phyloP scores from a whole-genome alignment of 2,329 filamentous ascomycete species.

The Fusarium anguioides region DNA sequence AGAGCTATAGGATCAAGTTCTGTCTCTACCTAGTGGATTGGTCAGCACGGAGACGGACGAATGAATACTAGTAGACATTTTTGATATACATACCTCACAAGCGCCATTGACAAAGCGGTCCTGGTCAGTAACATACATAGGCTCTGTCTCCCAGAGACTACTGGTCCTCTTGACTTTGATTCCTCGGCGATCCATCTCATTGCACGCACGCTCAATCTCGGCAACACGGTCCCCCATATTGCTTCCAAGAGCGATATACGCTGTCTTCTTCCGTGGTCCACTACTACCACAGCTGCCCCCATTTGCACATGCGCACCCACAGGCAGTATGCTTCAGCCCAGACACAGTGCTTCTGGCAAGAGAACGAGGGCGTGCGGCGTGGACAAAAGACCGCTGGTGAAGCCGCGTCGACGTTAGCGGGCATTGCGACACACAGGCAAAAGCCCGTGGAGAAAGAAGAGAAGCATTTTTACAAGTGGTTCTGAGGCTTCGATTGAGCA shows the following conservation, averaged over 20 bases:
- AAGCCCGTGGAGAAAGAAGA: constrained; percentile 14
- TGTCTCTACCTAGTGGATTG: constrained; percentile 76
- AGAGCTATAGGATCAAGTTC: constrained; percentile 78
- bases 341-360: constrained; percentile 16
- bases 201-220: constrained; percentile 87
- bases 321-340: constrained; percentile 45
- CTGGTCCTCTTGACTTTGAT: constrained; percentile 85
- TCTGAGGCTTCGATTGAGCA: constrained; percentile 20
- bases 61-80: not conserved
- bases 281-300: constrained; percentile 43
- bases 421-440: constrained; percentile 23
- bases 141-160: constrained; percentile 90
- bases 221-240: constrained; percentile 88
- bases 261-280: constrained; percentile 57
- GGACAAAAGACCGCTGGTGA: constrained; percentile 16
- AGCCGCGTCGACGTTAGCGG: constrained; percentile 15
- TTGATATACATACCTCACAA: constrained; percentile 76
- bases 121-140: constrained; percentile 96
- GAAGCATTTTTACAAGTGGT: constrained; percentile 13
- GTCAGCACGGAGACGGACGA: constrained; percentile 19
- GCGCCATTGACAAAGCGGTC: constrained; percentile 90
- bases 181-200: constrained; percentile 76
- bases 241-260: constrained; percentile 90
- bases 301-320: constrained; percentile 51
- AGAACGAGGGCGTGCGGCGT: constrained; percentile 30